Conservation (phyloP, 768 basidiomycete species). For the Nidularia pulvinata region DNA sequence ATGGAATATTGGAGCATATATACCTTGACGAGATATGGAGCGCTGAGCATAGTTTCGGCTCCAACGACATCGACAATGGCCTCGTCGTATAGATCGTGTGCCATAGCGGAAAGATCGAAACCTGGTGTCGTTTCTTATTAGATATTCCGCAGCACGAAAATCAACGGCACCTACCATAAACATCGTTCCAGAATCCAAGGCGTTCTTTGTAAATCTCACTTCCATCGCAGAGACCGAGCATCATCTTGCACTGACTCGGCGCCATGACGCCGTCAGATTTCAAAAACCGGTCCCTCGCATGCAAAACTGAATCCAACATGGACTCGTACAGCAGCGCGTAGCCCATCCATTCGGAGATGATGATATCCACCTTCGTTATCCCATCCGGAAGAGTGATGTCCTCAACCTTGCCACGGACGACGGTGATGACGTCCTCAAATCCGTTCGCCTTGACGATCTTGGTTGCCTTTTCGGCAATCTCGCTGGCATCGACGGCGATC, state of each 20-base stretch:
- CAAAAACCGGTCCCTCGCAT: conserved; percentile 87
- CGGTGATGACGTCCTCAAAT: conserved; percentile 74
- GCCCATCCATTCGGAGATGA: conserved; percentile 99
- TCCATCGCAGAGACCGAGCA: conserved; percentile 82
- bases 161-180: conserved; percentile 66
- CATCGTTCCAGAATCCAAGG: conserved; percentile 86
- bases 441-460: conserved; percentile 80
- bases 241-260: conserved; percentile 86
- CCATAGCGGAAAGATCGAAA: conserved; percentile 89
- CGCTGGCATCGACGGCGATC: conserved; percentile 89
- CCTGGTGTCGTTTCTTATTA: conserved; percentile 39
- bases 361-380: conserved; percentile 83
- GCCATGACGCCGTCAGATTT: conserved; percentile 81
- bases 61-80: conserved; percentile 83
- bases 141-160: background rate
- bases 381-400: conserved; percentile 76
- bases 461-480: conserved; percentile 75
- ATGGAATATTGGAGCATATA: conserved; percentile 8
- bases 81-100: conserved; percentile 70
- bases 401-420: conserved; percentile 91
- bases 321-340: conserved; percentile 92
- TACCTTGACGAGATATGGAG: conserved; percentile 70
- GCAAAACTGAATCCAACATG: conserved; percentile 95
- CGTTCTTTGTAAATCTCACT: conserved; percentile 78
- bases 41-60: conserved; percentile 62